A percentile compares a stretch with the other conserved stretches of the same genome.
phyloP scores from a whole-genome alignment of 805 yeast species.

The Wickerhamomyces chambardii region DNA sequence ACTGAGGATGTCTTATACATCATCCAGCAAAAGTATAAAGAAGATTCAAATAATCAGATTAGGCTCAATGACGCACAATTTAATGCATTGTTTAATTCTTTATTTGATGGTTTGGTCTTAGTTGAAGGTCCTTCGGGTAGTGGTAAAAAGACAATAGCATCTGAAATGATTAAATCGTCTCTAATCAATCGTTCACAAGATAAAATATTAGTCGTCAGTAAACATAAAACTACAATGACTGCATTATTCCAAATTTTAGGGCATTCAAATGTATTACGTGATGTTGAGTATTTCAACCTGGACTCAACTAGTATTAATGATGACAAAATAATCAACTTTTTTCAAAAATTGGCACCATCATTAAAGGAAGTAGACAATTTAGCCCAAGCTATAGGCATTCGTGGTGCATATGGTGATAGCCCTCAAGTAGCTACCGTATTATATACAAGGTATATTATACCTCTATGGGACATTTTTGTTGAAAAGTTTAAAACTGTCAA shows the following conservation, averaged over 20 bases:
- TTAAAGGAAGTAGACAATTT: constrained; percentile 21
- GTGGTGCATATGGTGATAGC: constrained; percentile 28
- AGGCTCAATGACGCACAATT: constrained; percentile 9
- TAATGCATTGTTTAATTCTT: constrained; percentile 15
- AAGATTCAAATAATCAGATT: too few species aligned
- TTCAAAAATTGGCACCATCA: too few species aligned
- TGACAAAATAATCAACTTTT: too few species aligned
- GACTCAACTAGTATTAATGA: too few species aligned
- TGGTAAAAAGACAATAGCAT: constrained; percentile 29
- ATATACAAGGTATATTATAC: constrained; percentile 15
- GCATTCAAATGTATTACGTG: neutral
- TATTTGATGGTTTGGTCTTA: constrained; percentile 29
- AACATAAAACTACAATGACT: constrained; percentile 1
- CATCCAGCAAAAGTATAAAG: too few species aligned
- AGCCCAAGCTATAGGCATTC: constrained; percentile 19
- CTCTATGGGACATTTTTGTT: neutral
- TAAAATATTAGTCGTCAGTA: constrained; percentile 7
- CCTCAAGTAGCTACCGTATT: constrained; percentile 26
- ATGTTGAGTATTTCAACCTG: too few species aligned
- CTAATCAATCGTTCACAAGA: constrained; percentile 11
- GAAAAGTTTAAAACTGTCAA: too few species aligned
- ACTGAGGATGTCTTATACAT: too few species aligned
- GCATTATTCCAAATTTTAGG: neutral
- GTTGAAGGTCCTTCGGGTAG: constrained; percentile 49
- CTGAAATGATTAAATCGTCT: constrained; percentile 15